Evolutionary conservation across 73 alveolate species (phyloP).

Genomic region (Strombidium stylifer): DNA sequence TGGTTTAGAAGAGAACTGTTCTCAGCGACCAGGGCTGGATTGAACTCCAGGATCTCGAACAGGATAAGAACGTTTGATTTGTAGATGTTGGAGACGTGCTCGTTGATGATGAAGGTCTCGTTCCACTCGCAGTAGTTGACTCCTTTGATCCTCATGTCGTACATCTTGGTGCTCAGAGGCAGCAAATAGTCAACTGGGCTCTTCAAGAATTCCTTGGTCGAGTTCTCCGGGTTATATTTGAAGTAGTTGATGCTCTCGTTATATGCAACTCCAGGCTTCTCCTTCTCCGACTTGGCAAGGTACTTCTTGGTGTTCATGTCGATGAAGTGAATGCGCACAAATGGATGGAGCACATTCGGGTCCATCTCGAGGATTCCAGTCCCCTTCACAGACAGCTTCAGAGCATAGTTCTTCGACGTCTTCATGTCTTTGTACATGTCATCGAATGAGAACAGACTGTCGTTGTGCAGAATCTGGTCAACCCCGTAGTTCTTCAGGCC

Average conservation of each 20-base stretch:
- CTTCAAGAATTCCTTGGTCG: background rate
- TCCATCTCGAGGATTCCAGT: conserved; percentile 91
- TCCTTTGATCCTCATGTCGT: conserved; percentile 93
- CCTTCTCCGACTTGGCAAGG: conserved; percentile 56
- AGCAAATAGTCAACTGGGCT: conserved; percentile 58
- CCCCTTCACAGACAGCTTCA: conserved; percentile 51
- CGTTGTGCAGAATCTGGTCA: background rate
- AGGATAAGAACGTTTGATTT: conserved; percentile 79
- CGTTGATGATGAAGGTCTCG: conserved; percentile 85
- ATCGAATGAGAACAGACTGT: background rate
- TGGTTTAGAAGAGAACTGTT: conserved; percentile 62
- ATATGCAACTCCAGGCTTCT: conserved; percentile 31
- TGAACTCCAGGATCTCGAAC: conserved; percentile 95
- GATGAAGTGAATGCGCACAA: conserved; percentile 91
- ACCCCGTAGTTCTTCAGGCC: background rate
- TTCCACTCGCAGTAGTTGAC: conserved; percentile 92
- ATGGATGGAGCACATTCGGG: conserved; percentile 92
- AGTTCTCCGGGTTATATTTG: no score
- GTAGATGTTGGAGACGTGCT: conserved; percentile 65
- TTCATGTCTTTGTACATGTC: background rate
- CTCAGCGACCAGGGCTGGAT: conserved; percentile 64
- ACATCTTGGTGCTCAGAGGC: conserved; percentile 82
- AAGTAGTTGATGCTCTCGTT: conserved; percentile 35
- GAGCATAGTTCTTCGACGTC: conserved; percentile 14
- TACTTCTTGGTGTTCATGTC: conserved; percentile 81